Base-by-base conservation (phyloP, 2,329 filamentous ascomycete species). In the Pseudodiploospora longispora region DNA sequence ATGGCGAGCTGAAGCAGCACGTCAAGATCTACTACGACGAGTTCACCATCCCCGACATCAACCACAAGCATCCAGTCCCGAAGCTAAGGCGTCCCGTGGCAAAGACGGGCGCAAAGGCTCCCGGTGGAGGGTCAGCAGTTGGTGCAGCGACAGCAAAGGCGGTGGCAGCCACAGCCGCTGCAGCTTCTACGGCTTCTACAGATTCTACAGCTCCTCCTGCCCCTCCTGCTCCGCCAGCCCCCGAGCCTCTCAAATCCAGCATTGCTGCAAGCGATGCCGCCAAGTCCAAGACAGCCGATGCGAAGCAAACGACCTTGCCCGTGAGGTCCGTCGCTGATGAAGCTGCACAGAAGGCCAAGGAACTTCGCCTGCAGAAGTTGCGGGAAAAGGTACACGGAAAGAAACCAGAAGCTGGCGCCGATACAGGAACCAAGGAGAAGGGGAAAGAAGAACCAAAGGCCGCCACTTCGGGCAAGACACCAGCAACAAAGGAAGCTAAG, bases 1-100 rank as follows among this genome's bases (percentile, higher is more conserved):
- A 94, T 66, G 89, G 89, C 66, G 91, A 97, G 68, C 78, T 98
- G 49, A 88, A 89, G 64, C 80, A 91, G 66, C 85, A 91, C 56
- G 80, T 97, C 55, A 81, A 74, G 48, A 78, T 84, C 54, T 79
- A 76, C 66, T 76, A 76, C 61, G 78, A 82, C 66, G 77, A 81
- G 53, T 70, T 69, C 56, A 80, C 76, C 40, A 76, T 79, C 53
- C 74, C 76, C 31, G 61, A 70, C 60, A 72, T 76, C 66, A 61
- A 70, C 67, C 63, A 76, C 54, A 71, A 73, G 42, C 71, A 73
- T 10, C 68, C 70, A 37, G 64, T 67, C 32, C 62, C 64, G 43
- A 66, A 63, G 49, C 44, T 35, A 28, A 55, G 53, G 34, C 52
- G 61, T 8, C 46, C 55, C 36, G 49, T 55, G 28, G 57, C 54